Percentiles rank a stretch among this genome's conserved stretches.
phyloP scores from a whole-genome alignment of 2,329 filamentous ascomycete genomes.

The Thelonectria discophora region DNA sequence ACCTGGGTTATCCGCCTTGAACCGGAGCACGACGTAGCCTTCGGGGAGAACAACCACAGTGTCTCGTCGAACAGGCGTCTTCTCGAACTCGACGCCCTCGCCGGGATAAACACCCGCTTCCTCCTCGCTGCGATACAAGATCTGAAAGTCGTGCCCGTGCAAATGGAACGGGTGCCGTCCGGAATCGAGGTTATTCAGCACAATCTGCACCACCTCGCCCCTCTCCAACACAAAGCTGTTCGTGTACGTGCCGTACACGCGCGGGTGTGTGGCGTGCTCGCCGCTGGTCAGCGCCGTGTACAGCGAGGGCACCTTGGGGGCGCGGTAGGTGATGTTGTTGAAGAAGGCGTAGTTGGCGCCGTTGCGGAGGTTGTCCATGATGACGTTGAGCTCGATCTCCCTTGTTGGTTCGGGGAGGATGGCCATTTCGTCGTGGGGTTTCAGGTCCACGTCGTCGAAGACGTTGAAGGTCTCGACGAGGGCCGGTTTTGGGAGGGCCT shows the following conservation, averaged over 20 bases:
- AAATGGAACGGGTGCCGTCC: constrained; percentile 80
- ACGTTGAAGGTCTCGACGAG: constrained; percentile 69
- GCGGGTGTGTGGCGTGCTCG: constrained; percentile 64
- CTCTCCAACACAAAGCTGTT: constrained; percentile 74
- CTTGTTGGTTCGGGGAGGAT: constrained; percentile 70
- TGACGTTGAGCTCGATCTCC: constrained; percentile 69
- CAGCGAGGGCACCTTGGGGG: constrained; percentile 80
- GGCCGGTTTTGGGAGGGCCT: constrained; percentile 59
- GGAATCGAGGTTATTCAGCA: constrained; percentile 79
- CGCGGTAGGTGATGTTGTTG: constrained; percentile 80
- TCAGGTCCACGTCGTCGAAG: constrained; percentile 77
- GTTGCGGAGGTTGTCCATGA: constrained; percentile 69
- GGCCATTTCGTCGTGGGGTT: constrained; percentile 72
- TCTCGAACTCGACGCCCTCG: constrained; percentile 57
- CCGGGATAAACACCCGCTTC: constrained; percentile 64
- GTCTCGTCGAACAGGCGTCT: constrained; percentile 72
- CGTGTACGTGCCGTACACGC: constrained; percentile 72
- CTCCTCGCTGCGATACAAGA: constrained; percentile 67
- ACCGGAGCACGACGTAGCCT: constrained; percentile 75
- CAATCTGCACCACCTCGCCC: constrained; percentile 74
- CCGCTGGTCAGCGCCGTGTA: constrained; percentile 77
- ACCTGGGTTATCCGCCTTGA: constrained; percentile 73
- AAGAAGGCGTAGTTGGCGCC: constrained; percentile 71
- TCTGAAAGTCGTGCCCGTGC: constrained; percentile 80
- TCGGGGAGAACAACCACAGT: constrained; percentile 71